Conservation (phyloP, 495 filamentous ascomycete species). For the Penicillium mononematosum region DNA sequence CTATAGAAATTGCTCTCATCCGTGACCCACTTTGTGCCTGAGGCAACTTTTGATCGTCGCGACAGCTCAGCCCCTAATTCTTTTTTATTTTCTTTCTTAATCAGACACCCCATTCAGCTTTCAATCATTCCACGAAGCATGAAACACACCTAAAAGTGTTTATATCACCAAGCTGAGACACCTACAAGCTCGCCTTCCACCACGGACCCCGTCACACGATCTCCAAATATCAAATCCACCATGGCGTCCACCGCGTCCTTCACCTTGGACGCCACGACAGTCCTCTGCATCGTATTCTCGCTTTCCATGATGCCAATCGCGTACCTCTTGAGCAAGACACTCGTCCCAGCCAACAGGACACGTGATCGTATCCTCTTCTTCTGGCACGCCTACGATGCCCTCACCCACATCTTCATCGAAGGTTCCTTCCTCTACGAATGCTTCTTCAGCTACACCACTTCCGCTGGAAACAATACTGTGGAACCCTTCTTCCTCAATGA, state of each 20-base stretch:
- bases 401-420: slow-evolving; percentile 87
- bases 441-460: slow-evolving; percentile 67
- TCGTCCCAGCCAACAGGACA: slow-evolving; percentile 48
- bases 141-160: neutral
- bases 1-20: neutral
- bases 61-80: slow-evolving; percentile 7
- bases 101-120: neutral
- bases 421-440: slow-evolving; percentile 89
- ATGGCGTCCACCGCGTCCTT: slow-evolving; percentile 32
- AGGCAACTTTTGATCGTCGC: slow-evolving; percentile 2
- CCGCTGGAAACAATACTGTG: slow-evolving; percentile 39
- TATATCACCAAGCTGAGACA: neutral
- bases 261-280: slow-evolving; percentile 48
- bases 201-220: neutral
- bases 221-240: slow-evolving; percentile 5
- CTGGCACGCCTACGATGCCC: slow-evolving; percentile 91
- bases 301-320: slow-evolving; percentile 55
- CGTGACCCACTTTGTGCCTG: slow-evolving; percentile 2
- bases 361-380: slow-evolving; percentile 74
- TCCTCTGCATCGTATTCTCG: slow-evolving; percentile 52
- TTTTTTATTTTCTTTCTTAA: neutral
- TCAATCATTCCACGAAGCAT: neutral
- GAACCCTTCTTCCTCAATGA: slow-evolving; percentile 54
- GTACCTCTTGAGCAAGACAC: slow-evolving; percentile 40
- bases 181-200: neutral